Conservation (phyloP, 2,329 filamentous ascomycete species). For the Pleomassaria siparia region DNA sequence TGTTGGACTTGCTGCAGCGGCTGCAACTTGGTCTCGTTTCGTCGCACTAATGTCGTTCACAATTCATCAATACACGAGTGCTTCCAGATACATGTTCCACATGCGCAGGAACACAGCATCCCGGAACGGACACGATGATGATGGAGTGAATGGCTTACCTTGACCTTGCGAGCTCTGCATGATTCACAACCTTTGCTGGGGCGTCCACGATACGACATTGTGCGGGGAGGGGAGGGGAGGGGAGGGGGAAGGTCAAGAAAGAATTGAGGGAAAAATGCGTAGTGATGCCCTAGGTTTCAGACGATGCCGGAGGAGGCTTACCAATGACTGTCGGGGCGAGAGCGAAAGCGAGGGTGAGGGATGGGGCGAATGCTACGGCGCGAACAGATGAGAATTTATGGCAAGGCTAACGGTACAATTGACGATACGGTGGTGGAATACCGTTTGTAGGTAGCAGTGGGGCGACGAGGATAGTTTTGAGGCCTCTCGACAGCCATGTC, state of each 20-base stretch:
- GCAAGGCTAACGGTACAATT: no score
- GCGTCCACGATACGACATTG: conserved; percentile 38
- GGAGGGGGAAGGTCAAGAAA: neutral
- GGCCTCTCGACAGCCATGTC: neutral
- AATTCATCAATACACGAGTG: no score
- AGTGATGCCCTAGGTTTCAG: no score
- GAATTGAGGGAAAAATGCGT: neutral
- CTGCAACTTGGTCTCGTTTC: conserved; percentile 33
- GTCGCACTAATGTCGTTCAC: no score
- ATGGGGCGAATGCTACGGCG: neutral
- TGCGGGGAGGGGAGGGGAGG: neutral
- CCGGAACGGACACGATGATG: neutral
- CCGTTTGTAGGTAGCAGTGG: no score
- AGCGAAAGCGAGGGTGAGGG: neutral
- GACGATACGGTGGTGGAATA: neutral
- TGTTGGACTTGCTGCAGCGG: conserved; percentile 29
- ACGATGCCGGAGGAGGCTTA: neutral
- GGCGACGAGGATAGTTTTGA: neutral
- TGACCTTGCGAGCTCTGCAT: conserved; percentile 38
- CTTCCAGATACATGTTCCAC: no score
- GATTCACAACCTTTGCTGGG: conserved; percentile 40
- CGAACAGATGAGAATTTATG: no score
- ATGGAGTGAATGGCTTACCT: conserved; percentile 23
- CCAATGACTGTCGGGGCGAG: neutral
- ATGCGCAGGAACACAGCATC: neutral